Conservation (phyloP, 129 eudicot species). For the Tagetes patula region DNA sequence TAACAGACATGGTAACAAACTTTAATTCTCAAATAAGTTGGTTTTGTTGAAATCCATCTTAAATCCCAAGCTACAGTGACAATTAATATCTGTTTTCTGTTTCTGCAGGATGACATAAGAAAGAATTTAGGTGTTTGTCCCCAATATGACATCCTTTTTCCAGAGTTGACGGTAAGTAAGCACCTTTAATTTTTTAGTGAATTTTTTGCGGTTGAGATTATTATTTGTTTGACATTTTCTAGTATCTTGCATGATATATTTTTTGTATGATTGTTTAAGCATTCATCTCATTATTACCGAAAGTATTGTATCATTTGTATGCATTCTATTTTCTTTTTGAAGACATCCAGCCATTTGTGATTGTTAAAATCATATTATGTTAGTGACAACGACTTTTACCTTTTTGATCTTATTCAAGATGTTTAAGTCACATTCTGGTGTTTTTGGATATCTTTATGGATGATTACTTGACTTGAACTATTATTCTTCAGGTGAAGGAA, state of each 20-base stretch:
- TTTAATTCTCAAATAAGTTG: slow-evolving; percentile 4
- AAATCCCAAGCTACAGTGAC: background rate
- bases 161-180: slow-evolving; percentile 78
- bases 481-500: slow-evolving; percentile 78
- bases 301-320: background rate
- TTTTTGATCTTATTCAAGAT: slow-evolving; percentile 5
- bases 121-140: slow-evolving; percentile 96
- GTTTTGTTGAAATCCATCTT: background rate
- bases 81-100: slow-evolving; percentile 26
- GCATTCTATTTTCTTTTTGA: background rate
- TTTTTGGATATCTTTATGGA: slow-evolving; percentile 17
- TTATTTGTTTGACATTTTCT: slow-evolving; percentile 16
- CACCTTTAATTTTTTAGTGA: slow-evolving; percentile 16
- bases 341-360: background rate
- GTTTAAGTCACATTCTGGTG: slow-evolving; percentile 10
- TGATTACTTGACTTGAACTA: slow-evolving; percentile 24
- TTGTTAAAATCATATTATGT: background rate
- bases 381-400: background rate
- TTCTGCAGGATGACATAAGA: slow-evolving; percentile 88
- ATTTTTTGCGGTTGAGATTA: slow-evolving; percentile 20
- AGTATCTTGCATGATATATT: slow-evolving; percentile 12
- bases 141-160: slow-evolving; percentile 93
- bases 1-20: slow-evolving; percentile 81
- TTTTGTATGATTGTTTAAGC: slow-evolving; percentile 16
- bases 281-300: background rate